Evolutionary conservation across 352 stramenopile species (phyloP).

Genomic region (Phytophthora pistaciae): DNA sequence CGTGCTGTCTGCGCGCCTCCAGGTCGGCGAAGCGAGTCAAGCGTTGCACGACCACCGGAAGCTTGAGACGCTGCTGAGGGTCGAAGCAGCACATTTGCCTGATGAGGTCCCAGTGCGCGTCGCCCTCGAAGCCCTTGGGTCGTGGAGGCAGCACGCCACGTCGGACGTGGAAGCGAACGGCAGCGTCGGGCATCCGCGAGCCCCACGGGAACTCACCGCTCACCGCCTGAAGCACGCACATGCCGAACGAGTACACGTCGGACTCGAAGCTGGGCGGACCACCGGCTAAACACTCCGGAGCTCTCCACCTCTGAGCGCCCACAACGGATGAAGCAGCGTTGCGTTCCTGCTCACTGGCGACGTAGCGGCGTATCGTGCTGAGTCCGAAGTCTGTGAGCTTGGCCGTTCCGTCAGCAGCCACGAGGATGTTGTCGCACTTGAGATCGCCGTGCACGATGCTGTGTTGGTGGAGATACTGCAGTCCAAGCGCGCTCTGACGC

Average conservation of each 20-base stretch:
- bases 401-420: slow-evolving; percentile 34
- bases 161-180: slow-evolving; percentile 40
- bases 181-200: slow-evolving; percentile 32
- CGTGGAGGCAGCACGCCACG: slow-evolving; percentile 30
- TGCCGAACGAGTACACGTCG: slow-evolving; percentile 47
- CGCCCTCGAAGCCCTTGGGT: slow-evolving; percentile 34
- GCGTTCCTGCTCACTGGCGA: slow-evolving; percentile 19
- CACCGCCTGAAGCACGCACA: slow-evolving; percentile 43
- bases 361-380: slow-evolving; percentile 29
- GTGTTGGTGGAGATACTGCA: slow-evolving; percentile 47
- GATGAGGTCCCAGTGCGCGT: slow-evolving; percentile 38
- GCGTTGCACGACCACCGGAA: slow-evolving; percentile 42
- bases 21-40: slow-evolving; percentile 39
- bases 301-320: slow-evolving; percentile 40
- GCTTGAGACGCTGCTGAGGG: slow-evolving; percentile 35
- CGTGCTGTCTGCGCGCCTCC: slow-evolving; percentile 30
- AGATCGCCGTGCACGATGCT: slow-evolving; percentile 47
- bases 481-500: slow-evolving; percentile 31
- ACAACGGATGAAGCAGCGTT: slow-evolving; percentile 9
- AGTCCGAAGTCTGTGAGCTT: slow-evolving; percentile 49
- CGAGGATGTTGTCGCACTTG: slow-evolving; percentile 55
- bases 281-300: slow-evolving; percentile 34
- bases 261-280: slow-evolving; percentile 33
- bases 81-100: slow-evolving; percentile 46
- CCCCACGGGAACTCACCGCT: slow-evolving; percentile 41